Conservation (phyloP, 1,284 basidiomycete genomes). For the Boletus semigastroideus region DNA sequence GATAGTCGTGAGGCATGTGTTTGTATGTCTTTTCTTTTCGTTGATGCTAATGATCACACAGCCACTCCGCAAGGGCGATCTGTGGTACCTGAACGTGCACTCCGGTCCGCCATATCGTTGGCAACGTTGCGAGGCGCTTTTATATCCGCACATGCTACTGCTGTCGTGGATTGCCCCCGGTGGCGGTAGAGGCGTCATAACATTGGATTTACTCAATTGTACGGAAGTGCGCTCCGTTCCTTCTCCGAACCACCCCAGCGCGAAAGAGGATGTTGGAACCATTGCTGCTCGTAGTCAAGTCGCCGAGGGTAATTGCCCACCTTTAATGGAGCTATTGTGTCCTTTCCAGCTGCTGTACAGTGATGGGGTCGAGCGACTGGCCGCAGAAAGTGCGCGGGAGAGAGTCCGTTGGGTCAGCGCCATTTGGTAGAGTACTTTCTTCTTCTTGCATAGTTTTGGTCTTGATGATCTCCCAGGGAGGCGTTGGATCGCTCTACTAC, state of each 20-base stretch:
- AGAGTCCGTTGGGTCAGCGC: conserved; percentile 86
- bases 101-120: conserved; percentile 74
- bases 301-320: conserved; percentile 43
- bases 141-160: conserved; percentile 78
- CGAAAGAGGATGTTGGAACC: conserved; percentile 81
- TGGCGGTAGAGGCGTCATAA: conserved; percentile 78
- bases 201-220: conserved; percentile 81
- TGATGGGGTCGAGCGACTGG: conserved; percentile 84
- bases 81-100: conserved; percentile 92
- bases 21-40: conserved; percentile 25
- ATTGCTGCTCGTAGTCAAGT: conserved; percentile 69
- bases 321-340: conserved; percentile 68
- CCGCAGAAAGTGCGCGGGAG: conserved; percentile 79
- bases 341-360: conserved; percentile 87
- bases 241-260: conserved; percentile 74
- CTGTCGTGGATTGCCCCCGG: conserved; percentile 80
- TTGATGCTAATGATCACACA: conserved; percentile 37
- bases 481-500: conserved; percentile 52
- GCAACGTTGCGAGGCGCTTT: conserved; percentile 80
- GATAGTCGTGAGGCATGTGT: conserved; percentile 48
- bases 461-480: conserved; percentile 51
- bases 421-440: conserved; percentile 60
- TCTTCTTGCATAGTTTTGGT: not conserved
- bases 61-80: conserved; percentile 78
- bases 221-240: conserved; percentile 78